Base-by-base conservation (phyloP, 805 yeast genomes). In the Alloascoidea hylecoeti region DNA sequence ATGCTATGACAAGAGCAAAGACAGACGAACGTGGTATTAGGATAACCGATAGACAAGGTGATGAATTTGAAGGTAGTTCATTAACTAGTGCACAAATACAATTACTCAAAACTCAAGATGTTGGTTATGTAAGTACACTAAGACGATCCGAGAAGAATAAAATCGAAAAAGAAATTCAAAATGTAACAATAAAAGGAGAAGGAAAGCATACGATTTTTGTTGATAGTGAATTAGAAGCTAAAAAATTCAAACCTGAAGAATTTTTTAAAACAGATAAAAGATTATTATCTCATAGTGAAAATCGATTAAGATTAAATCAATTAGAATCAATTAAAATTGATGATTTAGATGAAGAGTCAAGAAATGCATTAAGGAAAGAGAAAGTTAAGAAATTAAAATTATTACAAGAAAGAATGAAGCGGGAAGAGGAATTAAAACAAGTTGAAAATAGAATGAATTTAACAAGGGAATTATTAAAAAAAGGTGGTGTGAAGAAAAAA, bases 121-220 rank as follows among this genome's bases (percentile, higher is more conserved):
- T 78, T 16, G 84, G 82, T 41, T 92, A 92, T 55, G 68, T 92
- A 39, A 73, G 83, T 43, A 81, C 94, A 4, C 57, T 84, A 56
- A 66, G 88, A 47, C 71, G 73, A 42, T 70, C 74, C 44, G 96
- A 89, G 54, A 46, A 66, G 43, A 66, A 64, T 28, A 75, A 80
- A 53, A 70, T 85, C 19, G 74, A 70, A 35, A 76, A 71, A 51
- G 65, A 72, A 40, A 60, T 69, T 49, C 42, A 49, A 2, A 47
- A 48, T 15, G 39, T 57, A 16, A 42, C 53, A 27, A 46, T 57
- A 35, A 49, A 50, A 15, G 64, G 78, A n/a, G 56, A 54, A 15
- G 94, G 94, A 2, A 70, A 70, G 27, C 97, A 88, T 55, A 83
- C 88, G 0, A 82, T 88, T 3, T 89, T 86, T 61, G 94, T 86